Percentiles rank a stretch among this genome's conserved stretches.
Evolutionary conservation across 257 asterid genomes (phyloP).

Genomic region (Forsythia viridissima): DNA sequence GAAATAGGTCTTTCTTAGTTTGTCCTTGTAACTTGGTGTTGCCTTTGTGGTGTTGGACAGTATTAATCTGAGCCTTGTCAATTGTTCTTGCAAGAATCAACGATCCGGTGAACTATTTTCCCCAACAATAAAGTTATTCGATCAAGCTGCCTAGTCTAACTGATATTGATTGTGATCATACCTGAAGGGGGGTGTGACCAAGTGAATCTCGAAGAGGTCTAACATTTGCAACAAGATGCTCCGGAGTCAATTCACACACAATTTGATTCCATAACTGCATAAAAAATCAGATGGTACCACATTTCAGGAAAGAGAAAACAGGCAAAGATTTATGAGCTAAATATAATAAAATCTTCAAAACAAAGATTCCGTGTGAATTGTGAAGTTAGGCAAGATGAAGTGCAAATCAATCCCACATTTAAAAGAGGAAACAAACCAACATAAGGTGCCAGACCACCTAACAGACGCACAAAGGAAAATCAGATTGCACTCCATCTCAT

Average conservation of each 20-base stretch:
- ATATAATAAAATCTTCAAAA: not conserved
- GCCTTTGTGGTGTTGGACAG: no score
- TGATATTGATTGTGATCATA: constrained; percentile 20
- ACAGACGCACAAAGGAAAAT: not conserved
- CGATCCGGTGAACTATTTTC: no score
- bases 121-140: not conserved
- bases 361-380: not conserved
- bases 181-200: constrained; percentile 99
- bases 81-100: no score
- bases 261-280: constrained; percentile 89
- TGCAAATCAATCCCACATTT: not conserved
- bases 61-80: no score
- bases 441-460: not conserved
- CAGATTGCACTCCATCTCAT: constrained; percentile 8
- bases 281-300: not conserved
- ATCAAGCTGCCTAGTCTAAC: not conserved
- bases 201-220: constrained; percentile 95
- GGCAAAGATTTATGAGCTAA: not conserved
- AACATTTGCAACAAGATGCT: constrained; percentile 92
- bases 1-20: no score
- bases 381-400: not conserved
- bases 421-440: not conserved
- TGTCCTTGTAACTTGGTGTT: no score
- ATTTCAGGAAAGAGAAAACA: not conserved
- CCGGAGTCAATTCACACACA: constrained; percentile 98